phyloP scores from a whole-genome alignment of 2,329 filamentous ascomycete species.

The Arthrinium puccinioides region DNA sequence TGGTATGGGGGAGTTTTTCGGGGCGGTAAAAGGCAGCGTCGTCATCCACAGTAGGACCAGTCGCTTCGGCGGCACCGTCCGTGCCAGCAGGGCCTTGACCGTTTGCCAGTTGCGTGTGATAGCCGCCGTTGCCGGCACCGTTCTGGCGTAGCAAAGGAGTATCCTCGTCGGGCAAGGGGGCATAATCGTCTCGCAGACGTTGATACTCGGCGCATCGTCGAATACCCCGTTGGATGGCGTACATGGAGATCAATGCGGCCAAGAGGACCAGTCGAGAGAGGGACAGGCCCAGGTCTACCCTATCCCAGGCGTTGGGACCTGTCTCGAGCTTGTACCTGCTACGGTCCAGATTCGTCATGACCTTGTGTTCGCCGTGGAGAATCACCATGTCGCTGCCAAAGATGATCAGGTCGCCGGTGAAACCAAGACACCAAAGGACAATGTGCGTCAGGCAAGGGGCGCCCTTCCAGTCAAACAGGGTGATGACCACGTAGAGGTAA shows the following conservation, averaged over 20 bases:
- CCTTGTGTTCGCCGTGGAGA: constrained; percentile 60
- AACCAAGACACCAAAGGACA: constrained; percentile 66
- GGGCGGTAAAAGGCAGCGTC: constrained; percentile 83
- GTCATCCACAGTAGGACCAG: constrained; percentile 39
- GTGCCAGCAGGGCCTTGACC: constrained; percentile 6
- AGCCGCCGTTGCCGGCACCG: constrained; percentile 8
- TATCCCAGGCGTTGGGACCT: constrained; percentile 44
- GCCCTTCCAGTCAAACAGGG: constrained; percentile 74
- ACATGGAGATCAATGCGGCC: constrained; percentile 54
- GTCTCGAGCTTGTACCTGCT: constrained; percentile 30
- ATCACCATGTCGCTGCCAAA: constrained; percentile 61
- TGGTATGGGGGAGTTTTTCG: constrained; percentile 75
- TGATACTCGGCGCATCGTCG: constrained; percentile 33
- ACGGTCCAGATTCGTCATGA: constrained; percentile 41
- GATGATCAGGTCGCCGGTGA: constrained; percentile 68
- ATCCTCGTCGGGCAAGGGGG: constrained; percentile 42
- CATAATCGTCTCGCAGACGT: constrained; percentile 32
- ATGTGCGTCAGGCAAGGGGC: constrained; percentile 77
- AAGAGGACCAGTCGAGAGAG: constrained; percentile 63
- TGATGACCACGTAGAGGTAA: constrained; percentile 78
- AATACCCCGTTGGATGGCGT: constrained; percentile 39
- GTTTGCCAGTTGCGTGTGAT: constrained; percentile 9
- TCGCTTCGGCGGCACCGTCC: constrained; percentile 8
- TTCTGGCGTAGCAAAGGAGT: constrained; percentile 50
- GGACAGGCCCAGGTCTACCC: constrained; percentile 59